Evolutionary conservation across 495 filamentous ascomycete genomes (phyloP).

Genomic region (Xylaria castorea): DNA sequence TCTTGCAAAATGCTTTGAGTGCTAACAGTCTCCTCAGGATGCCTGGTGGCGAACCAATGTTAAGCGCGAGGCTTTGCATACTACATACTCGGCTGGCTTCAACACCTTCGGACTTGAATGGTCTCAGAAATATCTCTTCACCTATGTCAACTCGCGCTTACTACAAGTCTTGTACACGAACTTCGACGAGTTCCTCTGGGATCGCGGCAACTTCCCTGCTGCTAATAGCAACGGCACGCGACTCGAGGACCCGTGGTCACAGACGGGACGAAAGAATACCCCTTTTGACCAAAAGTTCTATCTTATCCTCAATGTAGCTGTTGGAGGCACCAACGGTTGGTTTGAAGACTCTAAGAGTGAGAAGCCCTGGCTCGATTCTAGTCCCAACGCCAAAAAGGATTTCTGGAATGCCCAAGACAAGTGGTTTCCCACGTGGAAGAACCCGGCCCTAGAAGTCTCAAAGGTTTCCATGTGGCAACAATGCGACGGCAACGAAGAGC

Average conservation of each 20-base stretch:
- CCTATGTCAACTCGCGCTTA: conserved; percentile 80
- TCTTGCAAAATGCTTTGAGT: background rate
- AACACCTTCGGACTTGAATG: conserved; percentile 85
- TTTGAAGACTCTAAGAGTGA: conserved; percentile 71
- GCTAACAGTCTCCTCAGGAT: conserved; percentile 52
- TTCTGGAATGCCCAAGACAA: conserved; percentile 71
- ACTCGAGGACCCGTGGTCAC: conserved; percentile 70
- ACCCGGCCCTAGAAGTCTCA: conserved; percentile 71
- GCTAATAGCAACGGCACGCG: conserved; percentile 72
- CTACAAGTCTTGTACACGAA: conserved; percentile 80
- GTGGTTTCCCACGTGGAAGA: conserved; percentile 80
- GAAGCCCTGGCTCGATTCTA: conserved; percentile 82
- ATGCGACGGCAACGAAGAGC: conserved; percentile 61
- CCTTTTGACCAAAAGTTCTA: conserved; percentile 86
- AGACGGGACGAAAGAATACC: conserved; percentile 66
- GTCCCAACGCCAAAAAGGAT: conserved; percentile 68
- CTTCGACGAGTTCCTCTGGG: conserved; percentile 75
- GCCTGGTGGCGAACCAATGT: conserved; percentile 80
- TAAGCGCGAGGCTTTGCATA: conserved; percentile 77
- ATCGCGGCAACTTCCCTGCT: conserved; percentile 74
- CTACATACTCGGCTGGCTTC: conserved; percentile 68
- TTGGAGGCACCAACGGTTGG: conserved; percentile 86
- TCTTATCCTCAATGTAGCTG: conserved; percentile 80
- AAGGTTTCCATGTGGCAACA: conserved; percentile 85
- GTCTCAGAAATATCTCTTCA: conserved; percentile 87